Evolutionary conservation across 176 grass and related monocot species (phyloP).

Genomic region (Hordeum marinum): DNA sequence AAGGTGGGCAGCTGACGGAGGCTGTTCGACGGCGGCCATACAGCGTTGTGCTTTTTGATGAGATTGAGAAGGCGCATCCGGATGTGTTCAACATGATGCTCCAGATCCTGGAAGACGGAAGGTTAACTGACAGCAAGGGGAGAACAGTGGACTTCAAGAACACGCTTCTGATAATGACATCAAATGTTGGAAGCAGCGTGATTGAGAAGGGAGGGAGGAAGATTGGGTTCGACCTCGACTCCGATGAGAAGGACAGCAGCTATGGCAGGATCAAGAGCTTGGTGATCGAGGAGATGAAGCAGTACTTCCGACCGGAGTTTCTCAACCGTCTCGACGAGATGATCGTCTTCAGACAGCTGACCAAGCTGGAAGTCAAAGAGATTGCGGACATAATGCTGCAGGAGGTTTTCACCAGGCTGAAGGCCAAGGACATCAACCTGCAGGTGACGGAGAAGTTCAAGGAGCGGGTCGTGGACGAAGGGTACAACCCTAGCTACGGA

Average conservation of each 20-base stretch:
- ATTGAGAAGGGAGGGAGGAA: constrained; percentile 85
- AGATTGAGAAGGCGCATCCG: constrained; percentile 87
- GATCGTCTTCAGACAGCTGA: constrained; percentile 92
- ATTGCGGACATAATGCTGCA: constrained; percentile 81
- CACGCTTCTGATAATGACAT: constrained; percentile 90
- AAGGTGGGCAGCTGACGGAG: constrained; percentile 93
- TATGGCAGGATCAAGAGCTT: constrained; percentile 87
- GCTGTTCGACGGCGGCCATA: constrained; percentile 81
- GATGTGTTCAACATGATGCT: constrained; percentile 99
- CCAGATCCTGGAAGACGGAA: constrained; percentile 88
- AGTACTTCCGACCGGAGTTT: constrained; percentile 87
- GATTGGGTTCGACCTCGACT: constrained; percentile 78
- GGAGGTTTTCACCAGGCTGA: constrained; percentile 67
- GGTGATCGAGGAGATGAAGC: constrained; percentile 82
- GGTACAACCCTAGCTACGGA: constrained; percentile 78
- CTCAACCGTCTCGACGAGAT: constrained; percentile 88
- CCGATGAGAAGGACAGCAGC: constrained; percentile 79
- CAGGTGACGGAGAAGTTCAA: constrained; percentile 84
- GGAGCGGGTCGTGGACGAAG: constrained; percentile 81
- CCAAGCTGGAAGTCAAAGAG: constrained; percentile 82
- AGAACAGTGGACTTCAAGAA: constrained; percentile 95
- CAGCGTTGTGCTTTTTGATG: constrained; percentile 80
- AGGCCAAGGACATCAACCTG: constrained; percentile 66
- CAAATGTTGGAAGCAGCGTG: constrained; percentile 90
- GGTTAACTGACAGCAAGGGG: constrained; percentile 89